A percentile compares a stretch with the other conserved stretches of the same genome.
phyloP scores from a whole-genome alignment of 306 rosid species.

The Purshia tridentata region DNA sequence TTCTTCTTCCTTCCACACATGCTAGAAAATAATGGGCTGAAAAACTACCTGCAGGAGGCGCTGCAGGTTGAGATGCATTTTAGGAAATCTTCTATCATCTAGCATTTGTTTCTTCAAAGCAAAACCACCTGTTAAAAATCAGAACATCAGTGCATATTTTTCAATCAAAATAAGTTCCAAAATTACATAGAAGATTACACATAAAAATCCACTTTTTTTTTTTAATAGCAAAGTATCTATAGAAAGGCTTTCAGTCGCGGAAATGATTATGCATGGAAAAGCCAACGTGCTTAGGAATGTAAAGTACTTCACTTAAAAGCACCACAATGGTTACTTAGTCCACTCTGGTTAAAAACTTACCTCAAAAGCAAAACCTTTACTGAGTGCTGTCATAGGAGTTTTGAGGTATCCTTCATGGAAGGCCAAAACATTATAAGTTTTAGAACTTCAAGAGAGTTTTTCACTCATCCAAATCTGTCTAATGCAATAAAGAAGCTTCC shows the following conservation, averaged over 20 bases:
- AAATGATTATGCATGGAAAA: background rate
- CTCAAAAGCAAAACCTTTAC: background rate
- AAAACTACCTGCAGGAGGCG: constrained; percentile 82
- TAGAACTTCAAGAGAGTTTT: background rate
- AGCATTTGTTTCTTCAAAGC: constrained; percentile 91
- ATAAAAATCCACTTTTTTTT: background rate
- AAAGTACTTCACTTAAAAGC: background rate
- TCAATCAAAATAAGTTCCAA: background rate
- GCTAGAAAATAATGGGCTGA: constrained; percentile 11
- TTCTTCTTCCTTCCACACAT: background rate
- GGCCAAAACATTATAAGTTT: background rate
- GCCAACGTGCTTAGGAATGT: background rate
- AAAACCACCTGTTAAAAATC: constrained; percentile 60
- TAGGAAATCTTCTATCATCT: constrained; percentile 96
- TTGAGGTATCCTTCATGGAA: background rate
- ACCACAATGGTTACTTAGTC: background rate
- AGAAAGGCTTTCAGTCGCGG: background rate
- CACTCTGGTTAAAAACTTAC: background rate
- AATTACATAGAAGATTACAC: background rate
- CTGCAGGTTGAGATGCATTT: constrained; percentile 89
- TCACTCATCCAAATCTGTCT: background rate
- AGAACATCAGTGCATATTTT: constrained; percentile 26
- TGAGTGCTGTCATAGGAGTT: background rate
- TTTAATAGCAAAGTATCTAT: background rate
- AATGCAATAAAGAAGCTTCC: background rate